Percentiles rank a stretch among this genome's conserved stretches.
Conservation (phyloP, 1,284 basidiomycete genomes). For the Anthracocystis panici-leucophaei region DNA sequence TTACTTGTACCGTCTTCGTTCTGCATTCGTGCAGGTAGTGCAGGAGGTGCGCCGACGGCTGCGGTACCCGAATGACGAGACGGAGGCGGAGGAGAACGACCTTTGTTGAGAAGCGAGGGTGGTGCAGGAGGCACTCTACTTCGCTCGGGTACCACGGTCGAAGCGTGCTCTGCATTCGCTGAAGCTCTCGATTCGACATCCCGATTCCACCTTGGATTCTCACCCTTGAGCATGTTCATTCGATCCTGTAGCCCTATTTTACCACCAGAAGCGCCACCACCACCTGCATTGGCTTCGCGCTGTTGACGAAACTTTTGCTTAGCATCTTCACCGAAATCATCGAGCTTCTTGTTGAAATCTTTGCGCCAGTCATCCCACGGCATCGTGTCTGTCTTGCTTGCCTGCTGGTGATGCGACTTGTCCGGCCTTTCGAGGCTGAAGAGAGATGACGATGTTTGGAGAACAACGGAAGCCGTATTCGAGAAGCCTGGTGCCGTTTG, state of each 20-base stretch:
- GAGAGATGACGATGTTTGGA: neutral
- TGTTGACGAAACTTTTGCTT: slow-evolving; percentile 44
- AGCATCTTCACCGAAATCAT: slow-evolving; percentile 50
- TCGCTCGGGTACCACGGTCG: slow-evolving; percentile 38
- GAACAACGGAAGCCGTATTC: neutral
- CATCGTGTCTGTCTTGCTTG: slow-evolving; percentile 15
- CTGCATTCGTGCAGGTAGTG: slow-evolving; percentile 56
- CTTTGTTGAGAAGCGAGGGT: slow-evolving; percentile 25
- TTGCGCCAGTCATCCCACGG: slow-evolving; percentile 48
- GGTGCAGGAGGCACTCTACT: slow-evolving; percentile 33
- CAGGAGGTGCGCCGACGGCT: slow-evolving; percentile 11
- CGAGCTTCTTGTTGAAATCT: slow-evolving; percentile 55
- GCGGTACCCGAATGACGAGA: slow-evolving; percentile 20
- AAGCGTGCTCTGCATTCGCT: slow-evolving; percentile 11
- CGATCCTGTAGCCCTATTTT: slow-evolving; percentile 39
- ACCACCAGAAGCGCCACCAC: slow-evolving; percentile 2
- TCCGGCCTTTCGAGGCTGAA: neutral
- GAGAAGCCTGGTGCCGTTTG: neutral
- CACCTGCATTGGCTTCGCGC: slow-evolving; percentile 42
- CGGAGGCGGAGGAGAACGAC: slow-evolving; percentile 39
- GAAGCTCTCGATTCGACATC: slow-evolving; percentile 32
- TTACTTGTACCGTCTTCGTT: slow-evolving; percentile 54
- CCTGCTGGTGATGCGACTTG: neutral
- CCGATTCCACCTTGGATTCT: slow-evolving; percentile 45
- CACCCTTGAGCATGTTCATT: slow-evolving; percentile 50